Evolutionary conservation across 2,329 filamentous ascomycete genomes (phyloP).

Genomic region (Dactylellina parvicollis): DNA sequence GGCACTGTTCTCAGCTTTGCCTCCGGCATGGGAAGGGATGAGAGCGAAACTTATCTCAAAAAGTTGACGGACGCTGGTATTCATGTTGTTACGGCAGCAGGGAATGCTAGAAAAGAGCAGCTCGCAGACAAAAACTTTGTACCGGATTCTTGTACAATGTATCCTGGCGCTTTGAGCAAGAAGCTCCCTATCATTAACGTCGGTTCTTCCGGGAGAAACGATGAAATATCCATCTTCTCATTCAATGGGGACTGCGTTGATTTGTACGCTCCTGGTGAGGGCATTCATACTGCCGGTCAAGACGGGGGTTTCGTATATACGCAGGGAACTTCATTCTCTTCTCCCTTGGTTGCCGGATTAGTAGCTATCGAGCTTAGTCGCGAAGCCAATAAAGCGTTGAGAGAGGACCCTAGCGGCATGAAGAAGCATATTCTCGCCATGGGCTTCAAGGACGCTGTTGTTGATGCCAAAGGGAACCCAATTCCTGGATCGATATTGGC

Average conservation of each 20-base stretch:
- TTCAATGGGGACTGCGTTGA: conserved; percentile 19
- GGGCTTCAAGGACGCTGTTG: background rate
- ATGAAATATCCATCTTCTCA: too few species aligned
- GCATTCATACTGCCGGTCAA: background rate
- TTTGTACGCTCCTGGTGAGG: conserved; percentile 9
- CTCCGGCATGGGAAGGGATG: background rate
- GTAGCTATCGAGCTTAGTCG: conserved; percentile 12
- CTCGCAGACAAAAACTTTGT: too few species aligned
- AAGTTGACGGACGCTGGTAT: conserved; percentile 3
- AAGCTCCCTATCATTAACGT: conserved; percentile 15
- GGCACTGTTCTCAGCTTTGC: conserved; percentile 22
- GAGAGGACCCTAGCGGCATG: conserved; percentile 2
- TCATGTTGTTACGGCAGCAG: conserved; percentile 22
- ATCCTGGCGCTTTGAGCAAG: conserved; percentile 1
- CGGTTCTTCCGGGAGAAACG: conserved; percentile 1
- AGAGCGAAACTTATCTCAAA: background rate
- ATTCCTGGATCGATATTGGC: background rate
- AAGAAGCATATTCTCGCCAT: conserved; percentile 20
- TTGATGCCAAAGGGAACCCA: background rate
- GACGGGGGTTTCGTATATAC: background rate
- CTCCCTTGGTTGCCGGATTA: conserved; percentile 20
- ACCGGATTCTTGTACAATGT: conserved; percentile 13
- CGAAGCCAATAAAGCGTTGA: conserved; percentile 4
- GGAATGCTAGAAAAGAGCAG: conserved; percentile 13
- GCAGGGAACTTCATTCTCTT: conserved; percentile 14